Conservation (phyloP, 805 yeast species). For the Pichia nanzhaoensis region DNA sequence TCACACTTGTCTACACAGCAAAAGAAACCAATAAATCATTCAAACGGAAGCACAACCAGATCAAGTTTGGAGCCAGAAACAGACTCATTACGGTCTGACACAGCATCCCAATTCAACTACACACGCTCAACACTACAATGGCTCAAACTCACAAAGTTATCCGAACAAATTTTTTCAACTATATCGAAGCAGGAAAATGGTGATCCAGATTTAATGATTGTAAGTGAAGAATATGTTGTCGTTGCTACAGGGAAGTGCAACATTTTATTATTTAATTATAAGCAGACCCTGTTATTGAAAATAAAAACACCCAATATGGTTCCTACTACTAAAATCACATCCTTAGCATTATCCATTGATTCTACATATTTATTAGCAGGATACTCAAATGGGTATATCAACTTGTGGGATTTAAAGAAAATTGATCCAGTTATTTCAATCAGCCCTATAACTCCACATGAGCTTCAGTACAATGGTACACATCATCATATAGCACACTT, state of each 20-base stretch:
- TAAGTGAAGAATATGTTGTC: conserved; percentile 39
- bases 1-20: conserved; percentile 4
- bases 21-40: not conserved
- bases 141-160: conserved; percentile 25
- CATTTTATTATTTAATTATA: conserved; percentile 60
- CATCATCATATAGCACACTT: conserved; percentile 30
- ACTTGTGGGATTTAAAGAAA: conserved; percentile 56
- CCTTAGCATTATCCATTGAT: conserved; percentile 59
- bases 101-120: not conserved
- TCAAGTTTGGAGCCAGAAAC: not conserved
- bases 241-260: conserved; percentile 69
- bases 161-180: conserved; percentile 17
- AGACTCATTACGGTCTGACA: not conserved
- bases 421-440: conserved; percentile 27
- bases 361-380: conserved; percentile 68
- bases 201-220: conserved; percentile 39
- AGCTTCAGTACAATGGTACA: conserved; percentile 16
- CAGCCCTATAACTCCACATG: conserved; percentile 25
- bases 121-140: conserved; percentile 17
- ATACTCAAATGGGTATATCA: conserved; percentile 53
- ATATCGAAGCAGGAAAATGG: conserved; percentile 36
- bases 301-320: conserved; percentile 30
- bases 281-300: conserved; percentile 47
- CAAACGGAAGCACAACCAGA: too few species aligned
- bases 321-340: conserved; percentile 43